Base-by-base conservation (phyloP, 352 stramenopile species). In the Pythium phragmitis region DNA sequence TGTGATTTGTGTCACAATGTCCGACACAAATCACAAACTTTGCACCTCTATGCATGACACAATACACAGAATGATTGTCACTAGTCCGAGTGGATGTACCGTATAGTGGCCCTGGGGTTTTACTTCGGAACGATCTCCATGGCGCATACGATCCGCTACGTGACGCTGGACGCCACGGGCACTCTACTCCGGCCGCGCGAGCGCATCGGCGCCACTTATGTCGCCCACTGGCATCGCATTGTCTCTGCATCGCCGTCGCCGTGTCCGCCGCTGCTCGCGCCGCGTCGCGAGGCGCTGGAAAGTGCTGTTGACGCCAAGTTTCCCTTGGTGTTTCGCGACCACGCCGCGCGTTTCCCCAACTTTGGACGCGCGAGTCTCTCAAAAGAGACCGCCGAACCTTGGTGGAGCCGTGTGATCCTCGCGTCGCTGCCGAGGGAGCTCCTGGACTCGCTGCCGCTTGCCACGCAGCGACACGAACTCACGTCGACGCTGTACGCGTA, bases 131-230 rank as follows among this genome's bases (percentile, higher is more conserved):
- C 21, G 1, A 21, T 1, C 21, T 21, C 21, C 21, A 63, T 46
- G 46, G 17, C 46, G 70, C 88, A 1, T 3, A 17, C 28, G 2
- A 13, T 66, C 13, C 60, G 60, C 16, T 60, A 52, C 41, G 33
- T 66, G 46, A 91, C 85, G 55, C 67, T 94, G 42, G 85, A 94
- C 60, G 82, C 77, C 33, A 94, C 80, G n/a, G 81, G 80, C 39
- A 94, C 85, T 61, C 68, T 94, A 50, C 46, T 92, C 42, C 75
- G 70, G 3, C 78, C 70, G 23, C 76, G 73, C n/a, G 73, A 79
- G 53, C 17, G 67, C 42, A 69, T 81, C 30, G 77, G 81, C 2
- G 34, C 36, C 6, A 89, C 76, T 16, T 92, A 92, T 54, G 16
- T 88, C 21, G 64, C 61, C 16, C 73, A 78, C 43, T 89, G 77